These are phyloP conservation scores for Phytomonas sp. DNA, from an alignment of 208 protist genomes.

Conservation along the genomic window DNA sequence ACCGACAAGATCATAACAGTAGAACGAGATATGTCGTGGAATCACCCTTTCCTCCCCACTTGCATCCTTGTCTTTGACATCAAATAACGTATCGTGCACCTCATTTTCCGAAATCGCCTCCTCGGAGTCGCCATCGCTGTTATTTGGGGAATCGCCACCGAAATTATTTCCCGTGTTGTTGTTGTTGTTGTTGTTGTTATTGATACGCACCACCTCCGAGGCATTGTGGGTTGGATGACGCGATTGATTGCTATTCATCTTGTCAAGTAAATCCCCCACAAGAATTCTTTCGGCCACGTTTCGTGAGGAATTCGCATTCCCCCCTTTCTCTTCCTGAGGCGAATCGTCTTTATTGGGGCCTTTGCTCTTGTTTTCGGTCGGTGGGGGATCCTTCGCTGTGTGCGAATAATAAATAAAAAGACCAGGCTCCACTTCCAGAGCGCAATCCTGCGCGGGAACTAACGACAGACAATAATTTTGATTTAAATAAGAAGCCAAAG, in stretches of 20 bases:
- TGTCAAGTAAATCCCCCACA: neutral
- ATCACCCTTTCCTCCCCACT: no score
- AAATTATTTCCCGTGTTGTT: constrained; percentile 11
- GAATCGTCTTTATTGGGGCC: constrained; percentile 9
- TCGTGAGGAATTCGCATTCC: constrained; percentile 1
- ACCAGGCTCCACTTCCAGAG: constrained; percentile 73
- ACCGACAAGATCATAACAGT: no score
- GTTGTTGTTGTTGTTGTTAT: constrained; percentile 4
- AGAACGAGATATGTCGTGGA: no score
- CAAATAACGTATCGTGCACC: no score
- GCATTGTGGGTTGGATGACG: neutral
- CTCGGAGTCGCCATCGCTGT: no score
- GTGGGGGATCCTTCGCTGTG: neutral
- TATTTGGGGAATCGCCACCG: neutral
- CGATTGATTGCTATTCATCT: neutral
- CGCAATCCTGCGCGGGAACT: constrained; percentile 24
- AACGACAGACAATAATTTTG: constrained; percentile 13
- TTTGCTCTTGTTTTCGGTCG: constrained; percentile 9
- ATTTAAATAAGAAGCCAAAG: constrained; percentile 1
- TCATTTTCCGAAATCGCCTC: no score
- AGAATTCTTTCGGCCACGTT: neutral
- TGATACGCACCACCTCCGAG: constrained; percentile 2
- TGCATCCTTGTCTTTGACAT: no score
- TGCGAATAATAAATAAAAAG: constrained; percentile 39
- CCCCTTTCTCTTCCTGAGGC: neutral